Percentiles rank a stretch among this genome's conserved stretches.
Evolutionary conservation across 345 rosid species (phyloP).

Genomic region (Arabis alpina): DNA sequence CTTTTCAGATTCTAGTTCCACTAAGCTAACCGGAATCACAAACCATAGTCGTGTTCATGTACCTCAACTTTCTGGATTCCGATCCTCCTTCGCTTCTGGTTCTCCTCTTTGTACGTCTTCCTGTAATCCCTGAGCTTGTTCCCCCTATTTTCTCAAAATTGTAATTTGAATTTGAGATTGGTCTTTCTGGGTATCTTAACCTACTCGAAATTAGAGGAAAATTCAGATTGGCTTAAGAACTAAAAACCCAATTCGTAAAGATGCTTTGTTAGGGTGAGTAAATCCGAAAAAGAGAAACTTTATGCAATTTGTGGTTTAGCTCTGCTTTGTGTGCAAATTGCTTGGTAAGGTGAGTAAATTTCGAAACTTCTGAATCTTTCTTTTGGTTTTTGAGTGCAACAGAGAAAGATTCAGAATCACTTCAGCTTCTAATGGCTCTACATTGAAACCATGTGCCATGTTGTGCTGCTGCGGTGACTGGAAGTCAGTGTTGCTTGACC

Average conservation of each 20-base stretch:
- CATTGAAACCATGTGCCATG: conserved; percentile 32
- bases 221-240: too few species aligned
- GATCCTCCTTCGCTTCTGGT: conserved; percentile 63
- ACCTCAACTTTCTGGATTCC: conserved; percentile 40
- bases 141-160: neutral
- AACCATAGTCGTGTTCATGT: conserved; percentile 39
- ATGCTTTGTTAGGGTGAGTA: too few species aligned
- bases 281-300: too few species aligned
- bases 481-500: conserved; percentile 53
- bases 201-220: too few species aligned
- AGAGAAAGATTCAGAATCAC: too few species aligned
- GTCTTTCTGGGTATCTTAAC: neutral
- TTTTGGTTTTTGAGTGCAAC: too few species aligned
- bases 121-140: neutral
- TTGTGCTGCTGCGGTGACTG: conserved; percentile 38
- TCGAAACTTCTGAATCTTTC: too few species aligned
- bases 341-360: too few species aligned
- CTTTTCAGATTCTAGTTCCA: conserved; percentile 49
- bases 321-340: too few species aligned
- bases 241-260: too few species aligned
- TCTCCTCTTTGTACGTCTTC: conserved; percentile 57
- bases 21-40: conserved; percentile 37
- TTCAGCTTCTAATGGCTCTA: conserved; percentile 75
- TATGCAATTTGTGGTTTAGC: too few species aligned
- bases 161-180: neutral